Base-by-base conservation (phyloP, 129 eudicot species). In the Flaveria trinervia region DNA sequence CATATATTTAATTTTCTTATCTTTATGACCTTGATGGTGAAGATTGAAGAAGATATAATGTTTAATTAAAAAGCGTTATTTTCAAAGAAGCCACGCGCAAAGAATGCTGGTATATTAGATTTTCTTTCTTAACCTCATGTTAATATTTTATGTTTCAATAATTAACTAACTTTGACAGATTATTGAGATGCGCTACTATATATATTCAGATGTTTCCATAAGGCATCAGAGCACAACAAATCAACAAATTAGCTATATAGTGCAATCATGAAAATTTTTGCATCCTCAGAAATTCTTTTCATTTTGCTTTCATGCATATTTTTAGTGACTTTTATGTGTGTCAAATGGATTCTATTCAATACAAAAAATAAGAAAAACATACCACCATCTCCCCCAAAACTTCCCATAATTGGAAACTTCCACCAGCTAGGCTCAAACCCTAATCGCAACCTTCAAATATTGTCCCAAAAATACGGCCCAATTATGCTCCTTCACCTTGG, bases 401-500 rank as follows among this genome's bases (percentile, higher is more conserved):
- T 59, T 59, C 65, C 65, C 2, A 59, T 59, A 59, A 59, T 59
- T 0, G 36, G 65, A 59, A 59, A 59, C 36, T 59, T 59, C 36
- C 65, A 59, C 65, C 65, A 59, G 23, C 65, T 59, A 22, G 65
- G 36, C 65, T 59, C 65, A 12, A 60, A 7, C 41, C 41, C 67
- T 25, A 60, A 25, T 60, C 67, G 8, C 41, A 60, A 5, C 41
- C 67, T 60, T 39, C 67, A 60, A 23, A 12, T 60, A 0, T 11
- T 60, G 41, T 60, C 67, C 39, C 67, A 60, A 60, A 60, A 60
- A 12, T 25, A 60, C 3, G 67, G 67, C 11, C 67, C 39, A 1
- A 1, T 60, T 0, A 60, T 60, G 67, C 67, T 60, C 9, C 67
- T 60, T 60, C 67, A 60, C 43, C 67, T 60, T 60, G 67, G 67